phyloP scores from a whole-genome alignment of 768 basidiomycete genomes.

The Thelephora aurantiotincta region DNA sequence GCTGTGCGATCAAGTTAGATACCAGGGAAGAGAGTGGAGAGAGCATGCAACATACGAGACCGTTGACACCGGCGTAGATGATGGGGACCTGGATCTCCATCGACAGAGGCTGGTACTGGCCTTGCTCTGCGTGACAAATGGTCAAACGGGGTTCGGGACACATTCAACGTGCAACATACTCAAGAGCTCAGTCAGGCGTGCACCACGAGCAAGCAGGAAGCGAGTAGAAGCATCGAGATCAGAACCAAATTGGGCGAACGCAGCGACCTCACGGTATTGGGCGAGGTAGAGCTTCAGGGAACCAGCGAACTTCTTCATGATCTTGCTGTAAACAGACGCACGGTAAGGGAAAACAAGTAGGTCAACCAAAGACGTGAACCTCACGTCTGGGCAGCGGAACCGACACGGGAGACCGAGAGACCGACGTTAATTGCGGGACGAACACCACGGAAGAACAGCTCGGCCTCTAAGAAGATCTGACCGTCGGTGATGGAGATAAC shows the following conservation, averaged over 20 bases:
- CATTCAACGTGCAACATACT: constrained; percentile 30
- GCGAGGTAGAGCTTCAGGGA: constrained; percentile 99
- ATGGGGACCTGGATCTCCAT: constrained; percentile 97
- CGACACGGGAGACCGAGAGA: constrained; percentile 99
- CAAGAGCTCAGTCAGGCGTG: constrained; percentile 92
- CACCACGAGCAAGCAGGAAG: constrained; percentile 95
- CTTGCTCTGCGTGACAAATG: constrained; percentile 59
- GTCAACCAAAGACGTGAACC: constrained; percentile 14
- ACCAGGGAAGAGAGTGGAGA: background rate
- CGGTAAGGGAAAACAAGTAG: constrained; percentile 1
- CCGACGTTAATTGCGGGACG: constrained; percentile 99
- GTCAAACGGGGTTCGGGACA: background rate
- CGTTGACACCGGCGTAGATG: constrained; percentile 99
- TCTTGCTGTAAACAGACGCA: constrained; percentile 41
- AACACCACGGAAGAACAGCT: constrained; percentile 99
- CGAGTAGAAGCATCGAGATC: constrained; percentile 99
- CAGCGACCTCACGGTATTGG: constrained; percentile 99
- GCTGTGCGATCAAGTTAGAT: constrained; percentile 24
- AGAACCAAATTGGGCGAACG: constrained; percentile 99
- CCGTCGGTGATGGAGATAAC: constrained; percentile 99
- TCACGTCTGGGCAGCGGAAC: constrained; percentile 98
- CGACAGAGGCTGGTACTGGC: constrained; percentile 89
- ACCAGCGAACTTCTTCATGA: constrained; percentile 99
- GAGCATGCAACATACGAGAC: constrained; percentile 48
- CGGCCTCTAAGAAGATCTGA: constrained; percentile 99